Base-by-base conservation (phyloP, 1,284 basidiomycete species). In the Melampsora occidentalis region DNA sequence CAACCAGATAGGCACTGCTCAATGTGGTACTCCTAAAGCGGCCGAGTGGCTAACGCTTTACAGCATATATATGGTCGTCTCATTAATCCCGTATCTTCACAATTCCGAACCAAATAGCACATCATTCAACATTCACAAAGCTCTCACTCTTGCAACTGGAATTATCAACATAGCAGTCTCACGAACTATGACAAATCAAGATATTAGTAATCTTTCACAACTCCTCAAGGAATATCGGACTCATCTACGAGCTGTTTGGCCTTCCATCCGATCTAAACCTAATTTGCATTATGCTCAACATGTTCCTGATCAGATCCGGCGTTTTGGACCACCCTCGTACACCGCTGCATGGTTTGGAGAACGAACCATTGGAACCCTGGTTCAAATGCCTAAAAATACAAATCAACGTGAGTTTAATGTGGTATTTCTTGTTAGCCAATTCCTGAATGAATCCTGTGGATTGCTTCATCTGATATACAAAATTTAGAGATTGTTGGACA, bases 31-130 rank as follows among this genome's bases (percentile, higher is more conserved):
- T n/a, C n/a, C n/a, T n/a, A n/a, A n/a, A n/a, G n/a, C 51, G 46
- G 69, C 69, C 39, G 57, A 71, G 31, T 71, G 69, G 69, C 69
- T 63, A 22, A 46, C 49, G 5, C 69, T 71, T 48, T 71, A 63
- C 35, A 62, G 20, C 12, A 20, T 71, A 48, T 63, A 48, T 64
- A 62, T 62, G 61, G 35, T 61, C 4, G 57, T 62, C 10, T 59
- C 69, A 39, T 20, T n/a, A 35, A 69, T 69, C 10, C 68, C 68
- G n/a, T 35, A 35, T 35, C 35, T 35, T 35, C 35, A 35, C 35
- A 35, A 35, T 35, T 35, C 35, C 35, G 35, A 35, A 9, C 35
- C 35, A 35, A 35, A 35, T 9, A 35, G 35, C 35, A 35, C 35
- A 35, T 35, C 35, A 4, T 35, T 35, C 35, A 35, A 35, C 35